Evolutionary conservation across 495 filamentous ascomycete species (phyloP).

Genomic region (Aspergillus funiculosus): DNA sequence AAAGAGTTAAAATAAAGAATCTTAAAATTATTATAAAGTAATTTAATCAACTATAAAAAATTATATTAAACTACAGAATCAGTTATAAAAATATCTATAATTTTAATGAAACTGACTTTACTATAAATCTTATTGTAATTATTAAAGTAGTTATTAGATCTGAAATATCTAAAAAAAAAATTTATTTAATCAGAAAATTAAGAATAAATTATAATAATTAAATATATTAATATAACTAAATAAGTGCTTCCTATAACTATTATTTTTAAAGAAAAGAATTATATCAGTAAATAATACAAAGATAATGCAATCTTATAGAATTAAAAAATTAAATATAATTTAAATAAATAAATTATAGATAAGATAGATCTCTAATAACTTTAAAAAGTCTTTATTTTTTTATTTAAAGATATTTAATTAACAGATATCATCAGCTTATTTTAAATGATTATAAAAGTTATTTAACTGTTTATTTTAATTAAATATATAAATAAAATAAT

Average conservation of each 20-base stretch:
- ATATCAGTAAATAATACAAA: not conserved
- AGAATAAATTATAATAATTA: not conserved
- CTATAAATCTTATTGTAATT: not conserved
- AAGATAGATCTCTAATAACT: too few relatives aligned
- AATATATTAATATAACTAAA: not conserved
- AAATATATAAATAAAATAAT: not conserved
- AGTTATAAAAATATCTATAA: conserved; percentile 2
- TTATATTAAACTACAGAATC: not conserved
- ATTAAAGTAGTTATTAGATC: not conserved
- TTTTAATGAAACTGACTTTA: not conserved
- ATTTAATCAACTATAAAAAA: not conserved
- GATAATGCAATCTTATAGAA: not conserved
- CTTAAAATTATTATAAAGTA: not conserved
- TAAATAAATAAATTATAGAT: too few relatives aligned
- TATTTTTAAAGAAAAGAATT: not conserved
- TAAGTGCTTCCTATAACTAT: not conserved
- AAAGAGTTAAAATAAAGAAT: not conserved
- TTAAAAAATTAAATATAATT: not conserved
- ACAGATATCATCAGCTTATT: not conserved
- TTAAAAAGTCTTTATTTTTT: too few relatives aligned
- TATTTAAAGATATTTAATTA: too few relatives aligned
- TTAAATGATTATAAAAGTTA: not conserved
- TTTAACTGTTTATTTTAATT: not conserved
- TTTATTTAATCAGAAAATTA: not conserved
- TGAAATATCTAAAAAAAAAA: not conserved